Evolutionary conservation across 1,284 basidiomycete species (phyloP), one percentile per base, ranked within the genome.

Genomic region (Boletus sp.): DNA sequence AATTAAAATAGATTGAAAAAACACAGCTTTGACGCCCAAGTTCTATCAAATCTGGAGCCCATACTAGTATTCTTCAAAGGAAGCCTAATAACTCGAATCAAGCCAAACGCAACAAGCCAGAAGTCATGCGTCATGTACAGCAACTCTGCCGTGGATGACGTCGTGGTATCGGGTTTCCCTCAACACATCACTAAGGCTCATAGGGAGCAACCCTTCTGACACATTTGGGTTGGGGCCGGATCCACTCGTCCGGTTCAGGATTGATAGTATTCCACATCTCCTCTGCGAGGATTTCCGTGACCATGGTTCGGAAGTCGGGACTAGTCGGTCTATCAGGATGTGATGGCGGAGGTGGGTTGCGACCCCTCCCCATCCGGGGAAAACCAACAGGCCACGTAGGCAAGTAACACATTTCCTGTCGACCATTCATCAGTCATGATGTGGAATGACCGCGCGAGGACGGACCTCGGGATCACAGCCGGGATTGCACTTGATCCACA

Each of bases 401-500:
- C 27, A 29, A 29, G 27, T 29, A 29, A 29, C 27, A 29, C 27
- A 29, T 29, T 29, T 29, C 27, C 27, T 29, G 27, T 5, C 4
- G 27, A 22, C 44, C 15, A 49, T 35, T 15, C 22, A 24, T 58
- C 4, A 58, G 27, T 56, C 31, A 39, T 7, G 24, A 22, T 20
- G 5, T 35, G 7, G 46, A 27, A 20, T n/a, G 29, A 33, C 15
- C 22, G 20, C 15, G 7, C 12, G 12, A 44, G 18, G 35, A 64
- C 68, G 22, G 43, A 77, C 77, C 61, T 75, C 70, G n/a, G 55
- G 52, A 12, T 58, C 57, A 58, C 77, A 80, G 1, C 54, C 61
- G 16, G 77, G 75, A 18, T 62, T 53, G 37, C 78, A 79, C 48
- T 65, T 72, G 3, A 76, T 56, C 76, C 78, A 78, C 3, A 69